Percentiles rank a stretch among this genome's conserved stretches.
phyloP scores from a whole-genome alignment of 1,139 yeast genomes.

The Magnusiomyces tetraspermus region DNA sequence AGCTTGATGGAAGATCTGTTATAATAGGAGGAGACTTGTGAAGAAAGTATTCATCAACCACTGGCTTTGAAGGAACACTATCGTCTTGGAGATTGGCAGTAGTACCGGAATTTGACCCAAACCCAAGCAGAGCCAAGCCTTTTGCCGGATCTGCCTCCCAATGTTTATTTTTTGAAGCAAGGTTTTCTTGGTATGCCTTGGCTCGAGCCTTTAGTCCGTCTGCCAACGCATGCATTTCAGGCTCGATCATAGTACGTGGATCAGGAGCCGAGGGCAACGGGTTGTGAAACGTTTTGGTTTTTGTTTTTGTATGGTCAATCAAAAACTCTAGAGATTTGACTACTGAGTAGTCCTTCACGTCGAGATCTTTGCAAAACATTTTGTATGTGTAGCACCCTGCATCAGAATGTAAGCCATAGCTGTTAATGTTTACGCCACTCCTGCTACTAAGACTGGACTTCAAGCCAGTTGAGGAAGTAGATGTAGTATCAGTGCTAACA shows the following conservation, averaged over 20 bases:
- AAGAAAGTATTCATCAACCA: background rate
- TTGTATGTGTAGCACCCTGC: background rate
- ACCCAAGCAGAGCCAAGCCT: background rate
- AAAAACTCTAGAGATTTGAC: background rate
- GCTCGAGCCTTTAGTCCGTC: background rate
- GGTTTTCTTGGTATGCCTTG: background rate
- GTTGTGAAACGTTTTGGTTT: background rate
- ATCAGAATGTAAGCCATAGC: background rate
- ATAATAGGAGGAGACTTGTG: background rate
- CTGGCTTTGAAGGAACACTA: background rate
- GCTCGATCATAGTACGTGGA: background rate
- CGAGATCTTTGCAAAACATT: slow-evolving; percentile 23
- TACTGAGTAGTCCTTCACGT: slow-evolving; percentile 17
- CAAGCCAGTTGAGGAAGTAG: background rate
- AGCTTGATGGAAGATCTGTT: background rate
- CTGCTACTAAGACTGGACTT: slow-evolving; percentile 1
- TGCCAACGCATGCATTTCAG: background rate
- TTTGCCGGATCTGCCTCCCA: background rate
- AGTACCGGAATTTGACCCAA: background rate
- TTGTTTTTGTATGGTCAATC: background rate
- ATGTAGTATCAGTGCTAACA: too few relatives aligned
- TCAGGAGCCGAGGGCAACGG: background rate
- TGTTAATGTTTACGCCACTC: background rate
- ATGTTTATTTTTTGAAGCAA: background rate
- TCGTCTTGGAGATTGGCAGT: background rate